Evolutionary conservation across 2,329 filamentous ascomycete species (phyloP).

Genomic region (Uncinocarpus reesii): DNA sequence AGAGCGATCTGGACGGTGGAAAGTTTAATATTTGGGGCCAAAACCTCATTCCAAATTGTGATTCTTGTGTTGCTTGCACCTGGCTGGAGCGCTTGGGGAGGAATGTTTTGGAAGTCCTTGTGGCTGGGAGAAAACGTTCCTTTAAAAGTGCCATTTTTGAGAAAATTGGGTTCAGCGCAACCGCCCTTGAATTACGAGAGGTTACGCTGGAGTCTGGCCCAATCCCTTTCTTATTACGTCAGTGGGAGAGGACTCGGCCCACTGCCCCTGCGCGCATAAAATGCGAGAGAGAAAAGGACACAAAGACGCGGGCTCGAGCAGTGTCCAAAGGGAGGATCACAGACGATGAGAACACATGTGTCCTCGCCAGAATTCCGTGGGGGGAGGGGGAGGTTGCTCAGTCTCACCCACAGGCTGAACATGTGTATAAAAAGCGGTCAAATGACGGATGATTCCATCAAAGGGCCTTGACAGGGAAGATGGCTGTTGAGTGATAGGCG

Average conservation of each 20-base stretch:
- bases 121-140: too few relatives aligned
- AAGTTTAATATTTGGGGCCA: constrained; percentile 3
- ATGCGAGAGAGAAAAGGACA: neutral
- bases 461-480: neutral
- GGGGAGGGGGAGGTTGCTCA: neutral
- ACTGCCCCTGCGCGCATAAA: neutral
- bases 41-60: too few relatives aligned
- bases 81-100: too few relatives aligned
- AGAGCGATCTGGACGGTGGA: constrained; percentile 3
- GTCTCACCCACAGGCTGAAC: neutral
- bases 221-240: neutral
- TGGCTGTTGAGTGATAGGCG: neutral
- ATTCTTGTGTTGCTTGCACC: neutral
- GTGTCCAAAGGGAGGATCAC: neutral
- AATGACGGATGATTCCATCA: neutral
- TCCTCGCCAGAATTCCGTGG: neutral
- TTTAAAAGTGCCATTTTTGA: too few relatives aligned
- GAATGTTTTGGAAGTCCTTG: too few relatives aligned
- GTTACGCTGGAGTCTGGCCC: neutral
- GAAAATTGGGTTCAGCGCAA: too few relatives aligned
- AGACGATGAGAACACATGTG: too few relatives aligned
- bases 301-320: neutral
- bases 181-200: too few relatives aligned
- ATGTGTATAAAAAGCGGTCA: neutral
- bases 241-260: neutral